Conservation (phyloP, 1,139 yeast genomes). For the Torulaspora globosa region DNA sequence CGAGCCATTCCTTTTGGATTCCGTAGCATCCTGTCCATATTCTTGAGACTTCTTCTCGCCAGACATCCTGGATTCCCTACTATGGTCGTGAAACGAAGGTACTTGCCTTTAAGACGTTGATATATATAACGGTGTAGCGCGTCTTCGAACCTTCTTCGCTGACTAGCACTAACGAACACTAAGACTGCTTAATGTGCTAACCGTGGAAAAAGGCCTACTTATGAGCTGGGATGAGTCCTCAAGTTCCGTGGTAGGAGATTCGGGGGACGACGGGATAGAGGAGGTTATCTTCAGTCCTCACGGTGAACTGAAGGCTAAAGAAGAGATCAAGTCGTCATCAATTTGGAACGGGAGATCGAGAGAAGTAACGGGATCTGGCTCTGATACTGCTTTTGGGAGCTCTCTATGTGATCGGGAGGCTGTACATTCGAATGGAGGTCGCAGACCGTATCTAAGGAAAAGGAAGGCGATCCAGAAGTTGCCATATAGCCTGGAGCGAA, state of each 20-base stretch:
- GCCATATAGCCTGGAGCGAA: slow-evolving; percentile 36
- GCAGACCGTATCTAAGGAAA: slow-evolving; percentile 25
- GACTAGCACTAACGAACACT: slow-evolving; percentile 1
- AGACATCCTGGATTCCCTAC: slow-evolving; percentile 4
- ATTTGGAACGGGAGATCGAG: background rate
- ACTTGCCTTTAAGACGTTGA: background rate
- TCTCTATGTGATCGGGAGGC: background rate
- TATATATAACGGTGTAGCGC: background rate
- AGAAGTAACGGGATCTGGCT: background rate
- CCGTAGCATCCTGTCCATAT: slow-evolving; percentile 4
- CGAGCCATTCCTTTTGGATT: slow-evolving; percentile 14
- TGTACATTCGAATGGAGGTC: background rate
- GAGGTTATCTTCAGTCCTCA: slow-evolving; percentile 8
- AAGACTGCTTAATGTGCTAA: background rate
- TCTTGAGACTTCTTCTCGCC: slow-evolving; percentile 3
- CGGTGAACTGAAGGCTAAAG: background rate
- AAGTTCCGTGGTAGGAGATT: slow-evolving; percentile 20
- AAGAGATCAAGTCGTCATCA: background rate
- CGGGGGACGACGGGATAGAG: slow-evolving; percentile 20
- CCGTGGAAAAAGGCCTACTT: slow-evolving; percentile 3
- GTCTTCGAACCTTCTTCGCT: background rate
- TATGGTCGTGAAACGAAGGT: background rate
- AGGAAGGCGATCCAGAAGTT: slow-evolving; percentile 36
- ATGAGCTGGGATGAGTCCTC: slow-evolving; percentile 14
- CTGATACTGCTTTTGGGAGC: background rate